Evolutionary conservation across 495 filamentous ascomycete species (phyloP), one percentile per base, ranked within the genome.

Genomic region (Podospora bellae-mahoneyi): DNA sequence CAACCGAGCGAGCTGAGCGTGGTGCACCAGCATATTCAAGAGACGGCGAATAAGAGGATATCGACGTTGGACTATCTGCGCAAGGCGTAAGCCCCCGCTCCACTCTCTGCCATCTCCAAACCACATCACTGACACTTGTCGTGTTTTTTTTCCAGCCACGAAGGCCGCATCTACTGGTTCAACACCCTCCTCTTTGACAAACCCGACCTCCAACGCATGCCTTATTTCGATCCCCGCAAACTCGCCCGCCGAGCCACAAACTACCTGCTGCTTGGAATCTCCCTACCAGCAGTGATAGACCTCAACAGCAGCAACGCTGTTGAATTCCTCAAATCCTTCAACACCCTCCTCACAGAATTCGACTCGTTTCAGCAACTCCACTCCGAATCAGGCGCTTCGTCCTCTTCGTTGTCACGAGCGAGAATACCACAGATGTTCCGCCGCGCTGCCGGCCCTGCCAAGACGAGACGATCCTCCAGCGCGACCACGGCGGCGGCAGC

Each of bases 121-220:
- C 7, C 54, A 44, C 28, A 26, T 10, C 4, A 61, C 75, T 77
- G 57, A 79, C 64, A 15, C 60, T 23, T 23, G 23, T 23, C 23
- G n/a, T 1, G 18, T 60, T 5, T 63, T 34, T 68, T 60, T 2
- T 48, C 48, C 73, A 97, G 93, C 26, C 91, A 97, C 71, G 92
- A 96, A 80, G 94, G 96, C 61, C 90, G 90, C 63, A 88, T 97
- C 26, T 97, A 97, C 81, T 98, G 94, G 93, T 97, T 97, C 79
- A 97, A 97, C 79, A 96, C 95, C 0, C 85, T 97, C 58, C 89
- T 95, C 76, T 97, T 97, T 78, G 89, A 91, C 68, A 92, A 92
- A 70, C 77, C 87, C 27, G 92, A 97, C 76, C 84, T 98, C 34
- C 79, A 85, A 34, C 90, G 87, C 68, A 87, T 97, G 77, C 89